Evolutionary conservation across 176 grass and related monocot genomes (phyloP).

Genomic region (Ananas comosus): DNA sequence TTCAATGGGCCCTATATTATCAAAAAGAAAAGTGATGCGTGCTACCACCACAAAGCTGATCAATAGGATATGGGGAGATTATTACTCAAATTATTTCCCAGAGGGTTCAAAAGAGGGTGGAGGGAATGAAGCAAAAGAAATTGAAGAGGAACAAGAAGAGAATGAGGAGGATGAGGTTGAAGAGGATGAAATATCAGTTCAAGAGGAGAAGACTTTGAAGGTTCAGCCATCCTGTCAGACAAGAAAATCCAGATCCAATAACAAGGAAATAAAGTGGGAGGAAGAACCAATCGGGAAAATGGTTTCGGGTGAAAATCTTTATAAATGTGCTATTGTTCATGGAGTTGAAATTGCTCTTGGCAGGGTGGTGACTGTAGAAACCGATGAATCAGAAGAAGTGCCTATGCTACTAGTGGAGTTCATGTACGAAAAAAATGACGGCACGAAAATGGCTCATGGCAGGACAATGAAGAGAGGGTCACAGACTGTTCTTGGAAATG

Average conservation of each 20-base stretch:
- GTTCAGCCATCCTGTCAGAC: conserved; percentile 19
- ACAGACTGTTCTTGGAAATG: conserved; percentile 86
- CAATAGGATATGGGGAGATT: conserved; percentile 59
- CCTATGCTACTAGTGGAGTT: conserved; percentile 77
- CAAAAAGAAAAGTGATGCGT: conserved; percentile 58
- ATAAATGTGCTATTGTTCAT: conserved; percentile 42
- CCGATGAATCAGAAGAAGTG: conserved; percentile 46
- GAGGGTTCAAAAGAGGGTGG: conserved; percentile 33
- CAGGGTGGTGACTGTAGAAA: conserved; percentile 42
- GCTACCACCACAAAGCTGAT: conserved; percentile 69
- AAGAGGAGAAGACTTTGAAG: conserved; percentile 17
- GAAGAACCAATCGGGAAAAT: conserved; percentile 30
- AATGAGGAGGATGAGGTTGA: conserved; percentile 57
- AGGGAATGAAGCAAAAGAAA: conserved; percentile 28
- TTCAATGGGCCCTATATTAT: conserved; percentile 25
- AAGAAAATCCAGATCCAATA: conserved; percentile 25
- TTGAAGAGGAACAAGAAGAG: conserved; percentile 63
- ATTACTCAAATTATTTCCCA: conserved; percentile 55
- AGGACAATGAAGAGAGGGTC: conserved; percentile 60
- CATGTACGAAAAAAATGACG: conserved; percentile 72
- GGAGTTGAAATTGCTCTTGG: conserved; percentile 48
- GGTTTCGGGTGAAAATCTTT: conserved; percentile 40
- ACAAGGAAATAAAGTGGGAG: conserved; percentile 34
- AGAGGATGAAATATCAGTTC: conserved; percentile 27
- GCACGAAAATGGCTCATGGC: conserved; percentile 78